Base-by-base conservation (phyloP, 2,329 filamentous ascomycete genomes). In the Talaromyces islandicus region DNA sequence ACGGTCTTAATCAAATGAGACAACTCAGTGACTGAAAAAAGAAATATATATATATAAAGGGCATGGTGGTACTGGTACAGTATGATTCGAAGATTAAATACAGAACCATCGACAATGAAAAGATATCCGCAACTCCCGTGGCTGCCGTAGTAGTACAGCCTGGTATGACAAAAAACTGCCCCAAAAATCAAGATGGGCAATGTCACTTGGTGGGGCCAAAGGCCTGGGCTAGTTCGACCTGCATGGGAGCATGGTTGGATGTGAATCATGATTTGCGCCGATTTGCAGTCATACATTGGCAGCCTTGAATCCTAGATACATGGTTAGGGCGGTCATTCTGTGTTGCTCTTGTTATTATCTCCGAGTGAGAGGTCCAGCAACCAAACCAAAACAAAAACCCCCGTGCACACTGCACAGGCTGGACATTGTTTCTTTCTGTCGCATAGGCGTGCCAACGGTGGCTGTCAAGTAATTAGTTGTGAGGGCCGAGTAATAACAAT, bases 211-310 rank as follows among this genome's bases (percentile, higher is more conserved):
- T 50, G 54, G 48, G 41, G 48, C 19, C 54, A 60, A 57, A 27
- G 25, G 25, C 25, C 38, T 27, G 19, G 41, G 27, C 25, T 55
- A 54, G 51, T 57, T 25, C 50, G 24, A 46, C 19, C 43, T 51
- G 27, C 55, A 54, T 25, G 41, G 41, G 41, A 24, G 35, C 14
- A 51, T 58, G 51, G 50, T 55, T 60, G 55, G 55, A 27, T 30
- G 48, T 30, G 48, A 61, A 24, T 30, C 52, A 51, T 46, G 50
- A 43, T 58, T 61, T 56, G 59, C 52, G 55, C 43, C 54, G 59
- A 57, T 51, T 58, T 35, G 54, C 51, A 32, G 51, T 52, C 56
- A 55, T 61, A 61, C 56, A 58, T 54, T 54, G 54, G 51, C 46
- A 14, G 35, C 17, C 35, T 35, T 24, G 48, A 27, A 52, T n/a